These are phyloP conservation scores for Selaginella tamariscina DNA, from an alignment of 75 land plant genomes.

Conservation along the genomic window DNA sequence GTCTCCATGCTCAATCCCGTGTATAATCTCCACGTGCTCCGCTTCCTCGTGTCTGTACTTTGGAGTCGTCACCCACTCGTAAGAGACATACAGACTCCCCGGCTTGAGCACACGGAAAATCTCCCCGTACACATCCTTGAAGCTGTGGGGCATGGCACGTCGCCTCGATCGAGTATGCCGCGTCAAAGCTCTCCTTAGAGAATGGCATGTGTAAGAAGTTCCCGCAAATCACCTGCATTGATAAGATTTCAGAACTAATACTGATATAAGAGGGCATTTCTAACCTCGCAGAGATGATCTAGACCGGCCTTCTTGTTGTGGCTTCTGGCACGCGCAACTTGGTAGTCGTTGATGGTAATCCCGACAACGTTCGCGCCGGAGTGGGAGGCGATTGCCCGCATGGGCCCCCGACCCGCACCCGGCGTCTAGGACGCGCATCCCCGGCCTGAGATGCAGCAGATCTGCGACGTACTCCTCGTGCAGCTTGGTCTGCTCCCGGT, in stretches of 20 bases:
- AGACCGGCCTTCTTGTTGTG: conserved; percentile 88
- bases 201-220: conserved; percentile 88
- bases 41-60: conserved; percentile 35
- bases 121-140: conserved; percentile 78
- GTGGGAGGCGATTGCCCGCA: conserved; percentile 76
- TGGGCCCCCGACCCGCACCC: conserved; percentile 95
- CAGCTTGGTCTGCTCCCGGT: conserved; percentile 62
- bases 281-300: conserved; percentile 62
- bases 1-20: conserved; percentile 83
- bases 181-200: conserved; percentile 53
- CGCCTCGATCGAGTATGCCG: conserved; percentile 86
- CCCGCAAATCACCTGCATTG: conserved; percentile 91
- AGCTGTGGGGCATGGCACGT: conserved; percentile 93
- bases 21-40: conserved; percentile 70
- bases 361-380: conserved; percentile 69
- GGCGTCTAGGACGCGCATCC: conserved; percentile 59
- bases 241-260: too few relatives aligned
- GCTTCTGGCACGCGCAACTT: conserved; percentile 58
- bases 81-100: conserved; percentile 67
- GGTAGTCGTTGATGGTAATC: conserved; percentile 92
- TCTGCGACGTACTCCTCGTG: conserved; percentile 88
- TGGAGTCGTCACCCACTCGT: conserved; percentile 94
- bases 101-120: conserved; percentile 78
- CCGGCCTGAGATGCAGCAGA: conserved; percentile 39
- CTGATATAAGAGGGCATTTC: too few relatives aligned